phyloP scores from a whole-genome alignment of 805 yeast species.

The Saccharomycopsis sp. region DNA sequence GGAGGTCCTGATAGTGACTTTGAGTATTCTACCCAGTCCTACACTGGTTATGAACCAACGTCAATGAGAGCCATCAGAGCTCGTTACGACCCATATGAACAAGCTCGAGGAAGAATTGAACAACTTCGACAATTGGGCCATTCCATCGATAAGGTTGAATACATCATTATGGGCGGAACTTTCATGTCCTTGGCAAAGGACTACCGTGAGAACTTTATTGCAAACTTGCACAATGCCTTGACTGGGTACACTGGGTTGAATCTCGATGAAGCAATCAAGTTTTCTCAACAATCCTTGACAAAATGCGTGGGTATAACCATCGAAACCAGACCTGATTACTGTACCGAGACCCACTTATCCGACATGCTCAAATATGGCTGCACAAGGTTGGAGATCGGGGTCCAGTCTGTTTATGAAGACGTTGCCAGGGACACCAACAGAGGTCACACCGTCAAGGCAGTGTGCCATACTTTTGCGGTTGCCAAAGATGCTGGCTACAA shows the following conservation, averaged over 20 bases:
- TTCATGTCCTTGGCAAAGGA: conserved; percentile 90
- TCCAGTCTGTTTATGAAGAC: conserved; percentile 94
- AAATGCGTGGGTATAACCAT: conserved; percentile 98
- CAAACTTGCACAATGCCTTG: conserved; percentile 87
- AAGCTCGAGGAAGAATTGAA: conserved; percentile 94
- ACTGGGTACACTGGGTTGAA: conserved; percentile 85
- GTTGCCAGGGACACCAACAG: conserved; percentile 97
- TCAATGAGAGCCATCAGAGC: conserved; percentile 99
- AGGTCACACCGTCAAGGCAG: conserved; percentile 95
- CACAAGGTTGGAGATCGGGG: conserved; percentile 94
- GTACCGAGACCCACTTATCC: conserved; percentile 89
- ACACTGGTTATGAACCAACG: conserved; percentile 97
- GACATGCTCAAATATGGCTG: conserved; percentile 97
- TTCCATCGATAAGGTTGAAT: conserved; percentile 94
- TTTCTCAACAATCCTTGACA: conserved; percentile 88
- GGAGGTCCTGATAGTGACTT: conserved; percentile 99
- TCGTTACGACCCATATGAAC: conserved; percentile 96
- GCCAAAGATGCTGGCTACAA: conserved; percentile 99
- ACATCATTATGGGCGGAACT: conserved; percentile 98
- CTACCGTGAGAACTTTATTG: conserved; percentile 82
- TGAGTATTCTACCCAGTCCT: conserved; percentile 95
- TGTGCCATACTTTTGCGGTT: conserved; percentile 87
- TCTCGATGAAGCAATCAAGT: conserved; percentile 81
- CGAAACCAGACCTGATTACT: conserved; percentile 97
- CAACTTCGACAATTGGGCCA: conserved; percentile 94